Conservation (phyloP, 2,329 filamentous ascomycete species). For the Colletotrichum nymphaeae region DNA sequence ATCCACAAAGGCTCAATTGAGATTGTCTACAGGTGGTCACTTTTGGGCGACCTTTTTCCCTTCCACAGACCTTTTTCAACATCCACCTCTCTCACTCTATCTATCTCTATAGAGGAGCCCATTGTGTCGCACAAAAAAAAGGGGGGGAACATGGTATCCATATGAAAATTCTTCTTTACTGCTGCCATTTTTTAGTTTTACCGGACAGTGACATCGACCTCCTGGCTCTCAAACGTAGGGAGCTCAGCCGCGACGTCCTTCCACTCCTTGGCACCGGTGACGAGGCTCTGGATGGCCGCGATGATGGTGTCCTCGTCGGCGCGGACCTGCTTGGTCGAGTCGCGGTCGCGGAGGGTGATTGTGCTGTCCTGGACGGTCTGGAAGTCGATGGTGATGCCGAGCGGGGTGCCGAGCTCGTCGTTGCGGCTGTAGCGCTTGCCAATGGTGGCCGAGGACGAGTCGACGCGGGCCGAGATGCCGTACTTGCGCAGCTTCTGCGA, state of each 20-base stretch:
- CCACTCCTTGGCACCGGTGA: conserved; percentile 66
- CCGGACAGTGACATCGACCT: conserved; percentile 54
- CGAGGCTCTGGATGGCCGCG: conserved; percentile 72
- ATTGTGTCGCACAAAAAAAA: conserved; percentile 3
- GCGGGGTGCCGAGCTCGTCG: conserved; percentile 93
- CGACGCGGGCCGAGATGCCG: conserved; percentile 85
- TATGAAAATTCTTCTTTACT: not conserved
- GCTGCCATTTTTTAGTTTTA: not conserved
- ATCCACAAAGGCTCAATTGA: conserved; percentile 17
- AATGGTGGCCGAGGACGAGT: conserved; percentile 91
- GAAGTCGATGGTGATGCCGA: conserved; percentile 96
- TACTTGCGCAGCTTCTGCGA: conserved; percentile 80
- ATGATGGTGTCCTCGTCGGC: conserved; percentile 84
- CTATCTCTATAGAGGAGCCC: not conserved
- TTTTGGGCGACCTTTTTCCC: not conserved
- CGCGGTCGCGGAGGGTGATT: conserved; percentile 89
- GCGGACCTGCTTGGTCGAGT: conserved; percentile 91
- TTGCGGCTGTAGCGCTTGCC: conserved; percentile 96
- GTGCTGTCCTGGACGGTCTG: conserved; percentile 90
- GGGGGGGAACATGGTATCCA: not conserved
- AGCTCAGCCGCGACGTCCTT: conserved; percentile 79
- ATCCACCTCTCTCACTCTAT: not conserved
- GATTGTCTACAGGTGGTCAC: conserved; percentile 22
- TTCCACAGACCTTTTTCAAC: not conserved
- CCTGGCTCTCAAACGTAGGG: conserved; percentile 86